phyloP scores from a whole-genome alignment of 2,329 filamentous ascomycete genomes.

The Phoma sp. region DNA sequence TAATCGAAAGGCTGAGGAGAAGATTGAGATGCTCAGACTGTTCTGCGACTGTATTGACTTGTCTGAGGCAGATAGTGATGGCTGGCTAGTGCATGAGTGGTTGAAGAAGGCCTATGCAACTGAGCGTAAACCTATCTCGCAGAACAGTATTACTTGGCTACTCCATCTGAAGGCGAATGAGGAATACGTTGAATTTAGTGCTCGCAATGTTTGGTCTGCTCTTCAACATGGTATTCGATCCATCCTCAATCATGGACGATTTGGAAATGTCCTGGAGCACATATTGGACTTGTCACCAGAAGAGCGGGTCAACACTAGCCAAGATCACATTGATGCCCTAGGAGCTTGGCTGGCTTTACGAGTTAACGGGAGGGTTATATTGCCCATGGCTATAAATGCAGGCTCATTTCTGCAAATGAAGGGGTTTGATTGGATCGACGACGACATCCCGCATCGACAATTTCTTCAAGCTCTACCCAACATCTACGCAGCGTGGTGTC shows the following conservation, averaged over 20 bases:
- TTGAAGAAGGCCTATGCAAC: conserved; percentile 21
- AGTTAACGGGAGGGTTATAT: conserved; percentile 9
- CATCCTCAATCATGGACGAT: conserved; percentile 11
- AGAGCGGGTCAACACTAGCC: not conserved
- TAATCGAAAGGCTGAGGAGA: conserved; percentile 8
- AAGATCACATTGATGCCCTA: conserved; percentile 4
- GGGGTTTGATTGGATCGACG: conserved; percentile 24
- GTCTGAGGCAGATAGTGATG: conserved; percentile 12
- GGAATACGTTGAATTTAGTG: conserved; percentile 17
- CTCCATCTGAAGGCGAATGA: conserved; percentile 14
- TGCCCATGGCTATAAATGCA: conserved; percentile 19
- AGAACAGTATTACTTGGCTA: conserved; percentile 25
- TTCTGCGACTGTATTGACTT: conserved; percentile 24
- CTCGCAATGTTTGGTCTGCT: conserved; percentile 17
- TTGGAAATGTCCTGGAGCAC: conserved; percentile 1
- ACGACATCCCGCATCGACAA: conserved; percentile 14
- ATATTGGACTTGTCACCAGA: conserved; percentile 6
- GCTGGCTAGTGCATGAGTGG: conserved; percentile 23
- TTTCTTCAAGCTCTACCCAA: conserved; percentile 16
- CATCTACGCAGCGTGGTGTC: conserved; percentile 23
- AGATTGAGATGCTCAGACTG: conserved; percentile 22
- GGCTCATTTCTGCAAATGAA: conserved; percentile 22
- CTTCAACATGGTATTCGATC: conserved; percentile 19
- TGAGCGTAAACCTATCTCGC: conserved; percentile 18
- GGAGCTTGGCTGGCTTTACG: conserved; percentile 17